A percentile compares a stretch with the other conserved stretches of the same genome.
phyloP scores from a whole-genome alignment of 225 moss, liverwort and hornwort genomes.

The Thuidium tamariscinum region DNA sequence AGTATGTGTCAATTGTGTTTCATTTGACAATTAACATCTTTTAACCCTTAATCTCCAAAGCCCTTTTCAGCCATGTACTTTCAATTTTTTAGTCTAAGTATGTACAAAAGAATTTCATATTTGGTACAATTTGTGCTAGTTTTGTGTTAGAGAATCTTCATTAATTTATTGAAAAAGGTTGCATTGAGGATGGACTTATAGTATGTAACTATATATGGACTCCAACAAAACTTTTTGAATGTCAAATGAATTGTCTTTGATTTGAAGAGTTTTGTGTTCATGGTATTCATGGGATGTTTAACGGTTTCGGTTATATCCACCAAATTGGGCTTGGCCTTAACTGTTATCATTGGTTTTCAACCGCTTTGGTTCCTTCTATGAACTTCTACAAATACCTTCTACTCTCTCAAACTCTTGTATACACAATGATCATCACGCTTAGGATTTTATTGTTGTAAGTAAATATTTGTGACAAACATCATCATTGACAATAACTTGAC shows the following conservation, averaged over 20 bases:
- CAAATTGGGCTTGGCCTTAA: neutral
- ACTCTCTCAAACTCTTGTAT: neutral
- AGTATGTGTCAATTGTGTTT: neutral
- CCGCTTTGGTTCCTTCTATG: neutral
- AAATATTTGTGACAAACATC: neutral
- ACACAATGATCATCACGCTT: no score
- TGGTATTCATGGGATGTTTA: neutral
- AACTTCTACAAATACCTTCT: neutral
- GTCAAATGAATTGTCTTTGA: neutral
- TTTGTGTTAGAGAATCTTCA: neutral
- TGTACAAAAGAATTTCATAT: rapidly evolving
- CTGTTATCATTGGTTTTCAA: neutral
- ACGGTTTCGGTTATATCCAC: neutral
- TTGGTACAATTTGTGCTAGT: rapidly evolving
- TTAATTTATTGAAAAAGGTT: neutral
- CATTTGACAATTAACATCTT: neutral
- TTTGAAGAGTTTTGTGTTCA: neutral
- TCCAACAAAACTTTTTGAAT: rapidly evolving
- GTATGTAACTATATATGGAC: neutral
- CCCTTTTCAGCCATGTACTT: rapidly evolving
- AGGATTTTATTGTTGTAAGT: neutral
- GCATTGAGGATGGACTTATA: neutral
- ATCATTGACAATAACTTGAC: neutral
- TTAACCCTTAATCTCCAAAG: neutral
- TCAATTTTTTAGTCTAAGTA: neutral